Percentiles rank a stretch among this genome's conserved stretches.
phyloP scores from a whole-genome alignment of 805 yeast genomes.

The Nakazawaea wickerhamii region DNA sequence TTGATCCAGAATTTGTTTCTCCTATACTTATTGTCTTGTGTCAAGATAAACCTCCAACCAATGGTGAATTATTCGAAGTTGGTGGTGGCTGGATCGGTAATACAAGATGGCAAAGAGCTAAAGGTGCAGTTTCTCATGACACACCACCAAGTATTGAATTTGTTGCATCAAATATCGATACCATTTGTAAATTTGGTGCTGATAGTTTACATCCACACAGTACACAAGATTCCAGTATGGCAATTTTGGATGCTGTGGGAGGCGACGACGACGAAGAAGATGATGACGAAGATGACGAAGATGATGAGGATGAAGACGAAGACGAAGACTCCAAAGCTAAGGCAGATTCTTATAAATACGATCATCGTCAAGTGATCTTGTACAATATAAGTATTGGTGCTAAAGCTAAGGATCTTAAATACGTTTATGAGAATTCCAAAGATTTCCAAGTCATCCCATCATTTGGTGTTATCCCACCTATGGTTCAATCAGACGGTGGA shows the following conservation, averaged over 20 bases:
- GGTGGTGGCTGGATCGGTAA: conserved; percentile 97
- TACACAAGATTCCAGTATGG: conserved; percentile 75
- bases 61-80: conserved; percentile 83
- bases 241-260: conserved; percentile 62
- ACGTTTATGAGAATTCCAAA: conserved; percentile 68
- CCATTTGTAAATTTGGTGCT: conserved; percentile 58
- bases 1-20: conserved; percentile 84
- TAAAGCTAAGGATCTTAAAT: conserved; percentile 65
- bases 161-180: conserved; percentile 60
- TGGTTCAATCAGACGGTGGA: conserved; percentile 55
- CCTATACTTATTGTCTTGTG: conserved; percentile 79
- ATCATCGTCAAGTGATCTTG: conserved; percentile 66
- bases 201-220: conserved; percentile 50
- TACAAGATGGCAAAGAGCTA: conserved; percentile 92
- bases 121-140: conserved; percentile 68
- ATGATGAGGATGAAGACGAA: conserved; percentile 41
- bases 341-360: conserved; percentile 48
- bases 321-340: conserved; percentile 34
- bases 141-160: conserved; percentile 58
- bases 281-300: conserved; percentile 39
- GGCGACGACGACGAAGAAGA: conserved; percentile 37
- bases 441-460: conserved; percentile 86
- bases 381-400: conserved; percentile 93
- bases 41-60: conserved; percentile 65
- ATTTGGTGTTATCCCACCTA: conserved; percentile 84